These are phyloP conservation scores for Tilletia indica DNA, from an alignment of 1,284 basidiomycete genomes.

Conservation along the genomic window DNA sequence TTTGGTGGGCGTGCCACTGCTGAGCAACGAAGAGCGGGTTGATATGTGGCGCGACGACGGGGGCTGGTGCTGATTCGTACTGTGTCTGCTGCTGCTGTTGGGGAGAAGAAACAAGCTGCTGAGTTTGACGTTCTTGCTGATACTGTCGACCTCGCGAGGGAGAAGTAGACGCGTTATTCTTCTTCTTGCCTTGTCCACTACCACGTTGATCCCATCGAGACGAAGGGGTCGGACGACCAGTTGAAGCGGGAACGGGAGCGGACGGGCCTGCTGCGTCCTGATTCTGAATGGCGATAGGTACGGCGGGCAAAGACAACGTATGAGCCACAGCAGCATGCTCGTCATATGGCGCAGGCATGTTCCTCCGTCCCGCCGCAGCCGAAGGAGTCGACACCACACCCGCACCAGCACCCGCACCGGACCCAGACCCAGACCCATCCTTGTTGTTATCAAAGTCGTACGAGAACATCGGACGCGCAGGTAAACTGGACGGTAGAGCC, in stretches of 20 bases:
- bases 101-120: too few relatives aligned
- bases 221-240: too few relatives aligned
- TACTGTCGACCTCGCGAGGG: not conserved
- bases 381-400: not conserved
- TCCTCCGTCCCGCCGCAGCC: constrained; percentile 4
- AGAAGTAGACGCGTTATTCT: too few relatives aligned
- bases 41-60: not conserved
- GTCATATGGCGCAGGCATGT: constrained; percentile 9
- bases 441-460: constrained; percentile 10
- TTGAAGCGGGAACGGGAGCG: too few relatives aligned
- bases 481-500: not conserved
- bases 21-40: too few relatives aligned
- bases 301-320: not conserved
- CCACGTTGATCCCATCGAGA: too few relatives aligned
- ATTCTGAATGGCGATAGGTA: not conserved
- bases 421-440: not conserved
- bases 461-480: not conserved
- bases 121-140: not conserved
- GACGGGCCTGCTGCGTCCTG: not conserved
- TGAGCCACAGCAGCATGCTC: constrained; percentile 5
- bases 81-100: not conserved
- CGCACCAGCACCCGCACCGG: not conserved
- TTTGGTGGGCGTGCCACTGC: too few relatives aligned
- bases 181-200: too few relatives aligned
- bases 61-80: too few relatives aligned